Percentiles rank a stretch among this genome's conserved stretches.
These are phyloP conservation scores for Solanum microdontum DNA, from an alignment of 257 asterid genomes.

Conservation along the genomic window DNA sequence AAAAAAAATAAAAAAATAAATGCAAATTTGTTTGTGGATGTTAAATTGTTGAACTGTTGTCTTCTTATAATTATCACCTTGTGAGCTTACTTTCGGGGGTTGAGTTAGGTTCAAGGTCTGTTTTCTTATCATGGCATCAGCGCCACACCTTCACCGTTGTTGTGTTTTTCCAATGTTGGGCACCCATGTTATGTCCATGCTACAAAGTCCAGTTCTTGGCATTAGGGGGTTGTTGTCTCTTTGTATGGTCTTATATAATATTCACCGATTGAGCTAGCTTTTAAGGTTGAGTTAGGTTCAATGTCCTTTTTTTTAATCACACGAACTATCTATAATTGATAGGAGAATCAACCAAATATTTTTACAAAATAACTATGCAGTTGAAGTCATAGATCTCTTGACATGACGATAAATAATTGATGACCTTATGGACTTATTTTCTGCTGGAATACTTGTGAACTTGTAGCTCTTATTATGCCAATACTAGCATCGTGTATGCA, in stretches of 20 bases:
- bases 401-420: neutral
- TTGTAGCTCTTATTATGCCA: neutral
- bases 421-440: neutral
- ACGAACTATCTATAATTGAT: neutral
- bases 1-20: too few relatives aligned
- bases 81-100: neutral
- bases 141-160: neutral
- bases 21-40: neutral
- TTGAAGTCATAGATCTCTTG: neutral
- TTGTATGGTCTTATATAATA: neutral
- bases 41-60: neutral
- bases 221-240: neutral
- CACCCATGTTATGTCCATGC: neutral
- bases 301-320: neutral
- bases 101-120: neutral
- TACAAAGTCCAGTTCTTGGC: neutral
- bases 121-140: neutral
- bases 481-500: neutral
- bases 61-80: neutral
- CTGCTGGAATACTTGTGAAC: neutral
- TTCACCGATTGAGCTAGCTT: neutral
- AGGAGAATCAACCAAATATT: neutral
- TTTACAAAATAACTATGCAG: neutral
- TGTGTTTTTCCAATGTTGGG: too few relatives aligned
- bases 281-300: neutral